Conservation (phyloP, 257 asterid species). For the Knoxia roxburghii region DNA sequence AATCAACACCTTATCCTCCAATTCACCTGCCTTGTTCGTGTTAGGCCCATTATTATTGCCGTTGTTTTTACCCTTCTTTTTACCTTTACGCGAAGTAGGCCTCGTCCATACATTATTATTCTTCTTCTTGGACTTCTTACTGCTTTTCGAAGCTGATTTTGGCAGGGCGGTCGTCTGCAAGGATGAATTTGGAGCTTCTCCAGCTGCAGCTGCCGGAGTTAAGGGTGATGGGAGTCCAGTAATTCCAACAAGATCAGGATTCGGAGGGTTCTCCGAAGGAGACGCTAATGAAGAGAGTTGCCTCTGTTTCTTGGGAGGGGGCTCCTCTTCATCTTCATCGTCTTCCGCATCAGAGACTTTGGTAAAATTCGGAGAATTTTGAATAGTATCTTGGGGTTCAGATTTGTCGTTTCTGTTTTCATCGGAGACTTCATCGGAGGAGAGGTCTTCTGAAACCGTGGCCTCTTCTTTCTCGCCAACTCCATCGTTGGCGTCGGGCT, state of each 20-base stretch:
- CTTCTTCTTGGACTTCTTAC: constrained; percentile 79
- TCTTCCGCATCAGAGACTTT: constrained; percentile 38
- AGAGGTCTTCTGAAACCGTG: constrained; percentile 29
- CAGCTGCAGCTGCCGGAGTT: constrained; percentile 14
- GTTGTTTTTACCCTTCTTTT: constrained; percentile 66
- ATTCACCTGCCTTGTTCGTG: constrained; percentile 31
- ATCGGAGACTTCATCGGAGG: constrained; percentile 37
- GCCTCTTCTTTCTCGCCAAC: constrained; percentile 28
- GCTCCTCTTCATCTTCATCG: constrained; percentile 47
- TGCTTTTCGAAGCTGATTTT: constrained; percentile 26
- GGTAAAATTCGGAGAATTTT: constrained; percentile 29
- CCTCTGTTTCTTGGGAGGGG: constrained; percentile 58
- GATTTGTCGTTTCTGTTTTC: constrained; percentile 16
- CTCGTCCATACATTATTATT: constrained; percentile 70
- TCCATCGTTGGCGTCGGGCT: background rate
- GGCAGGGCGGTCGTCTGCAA: background rate
- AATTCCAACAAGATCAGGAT: constrained; percentile 15
- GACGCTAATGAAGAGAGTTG: constrained; percentile 33
- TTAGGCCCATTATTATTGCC: constrained; percentile 23
- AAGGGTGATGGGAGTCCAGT: constrained; percentile 31
- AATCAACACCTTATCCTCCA: constrained; percentile 61
- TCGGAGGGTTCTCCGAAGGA: background rate
- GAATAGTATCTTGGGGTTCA: background rate
- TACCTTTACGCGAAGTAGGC: constrained; percentile 65
- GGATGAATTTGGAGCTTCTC: constrained; percentile 10